Conservation (phyloP, 345 rosid species). For the Pseudoturritis turrita region DNA sequence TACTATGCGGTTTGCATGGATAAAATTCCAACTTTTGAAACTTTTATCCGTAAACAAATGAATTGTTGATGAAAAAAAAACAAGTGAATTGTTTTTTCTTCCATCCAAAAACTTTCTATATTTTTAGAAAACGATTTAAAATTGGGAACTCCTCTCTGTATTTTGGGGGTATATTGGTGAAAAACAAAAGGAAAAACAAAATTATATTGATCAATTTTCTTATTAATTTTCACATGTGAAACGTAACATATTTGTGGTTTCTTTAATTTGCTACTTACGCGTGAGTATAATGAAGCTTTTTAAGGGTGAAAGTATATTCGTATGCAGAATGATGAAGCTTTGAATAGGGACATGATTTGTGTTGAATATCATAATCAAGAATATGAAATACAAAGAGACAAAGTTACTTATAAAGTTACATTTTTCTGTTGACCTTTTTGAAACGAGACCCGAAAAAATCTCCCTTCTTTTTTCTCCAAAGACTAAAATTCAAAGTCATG, state of each 20-base stretch:
- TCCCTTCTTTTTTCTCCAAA: conserved; percentile 18
- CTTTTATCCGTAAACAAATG: background rate
- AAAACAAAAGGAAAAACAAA: background rate
- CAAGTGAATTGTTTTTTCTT: background rate
- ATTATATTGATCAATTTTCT: background rate
- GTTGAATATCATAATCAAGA: conserved; percentile 18
- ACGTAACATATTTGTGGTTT: conserved; percentile 2
- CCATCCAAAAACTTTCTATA: background rate
- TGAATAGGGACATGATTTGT: conserved; percentile 26
- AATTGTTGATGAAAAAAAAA: background rate
- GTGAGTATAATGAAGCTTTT: conserved; percentile 20
- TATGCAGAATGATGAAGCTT: conserved; percentile 29
- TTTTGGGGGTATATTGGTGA: background rate
- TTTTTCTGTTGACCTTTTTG: conserved; percentile 26
- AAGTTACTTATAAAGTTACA: conserved; percentile 27
- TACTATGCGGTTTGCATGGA: background rate
- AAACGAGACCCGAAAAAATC: conserved; percentile 9
- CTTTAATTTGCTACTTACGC: conserved; percentile 23
- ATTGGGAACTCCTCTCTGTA: background rate
- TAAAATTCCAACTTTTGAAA: background rate
- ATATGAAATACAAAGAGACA: conserved; percentile 18
- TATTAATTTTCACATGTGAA: background rate
- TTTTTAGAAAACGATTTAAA: background rate
- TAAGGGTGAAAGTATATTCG: conserved; percentile 24
- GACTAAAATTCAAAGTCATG: conserved; percentile 26